A percentile compares a stretch with the other conserved stretches of the same genome.
Conservation (phyloP, 2,329 filamentous ascomycete genomes). For the Neopestalotiopsis clavispora region DNA sequence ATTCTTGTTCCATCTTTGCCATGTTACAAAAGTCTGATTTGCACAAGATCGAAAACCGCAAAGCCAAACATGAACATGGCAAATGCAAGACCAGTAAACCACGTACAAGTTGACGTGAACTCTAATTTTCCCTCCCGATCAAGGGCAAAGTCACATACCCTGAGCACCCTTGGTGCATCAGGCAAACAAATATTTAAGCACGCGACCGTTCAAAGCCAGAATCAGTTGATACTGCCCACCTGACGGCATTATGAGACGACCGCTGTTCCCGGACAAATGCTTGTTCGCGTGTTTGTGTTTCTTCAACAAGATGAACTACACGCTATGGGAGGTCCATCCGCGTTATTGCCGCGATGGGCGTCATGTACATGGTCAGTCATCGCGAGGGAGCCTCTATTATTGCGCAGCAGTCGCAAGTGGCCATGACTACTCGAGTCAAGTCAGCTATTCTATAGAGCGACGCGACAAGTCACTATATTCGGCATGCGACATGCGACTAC, state of each 20-base stretch:
- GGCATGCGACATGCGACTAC: no score
- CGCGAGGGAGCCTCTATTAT: background rate
- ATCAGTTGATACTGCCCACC: background rate
- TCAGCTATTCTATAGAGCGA: no score
- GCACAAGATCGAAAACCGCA: background rate
- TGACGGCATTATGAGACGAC: background rate
- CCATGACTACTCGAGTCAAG: no score
- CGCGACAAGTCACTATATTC: no score
- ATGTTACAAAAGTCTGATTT: no score
- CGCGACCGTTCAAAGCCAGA: background rate
- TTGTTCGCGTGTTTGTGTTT: background rate
- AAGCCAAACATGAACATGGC: background rate
- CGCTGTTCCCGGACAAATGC: background rate
- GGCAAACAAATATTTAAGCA: background rate
- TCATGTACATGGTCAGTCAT: background rate
- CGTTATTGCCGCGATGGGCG: background rate
- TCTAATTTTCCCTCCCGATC: background rate
- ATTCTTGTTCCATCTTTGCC: no score
- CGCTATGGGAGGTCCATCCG: background rate
- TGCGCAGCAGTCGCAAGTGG: no score
- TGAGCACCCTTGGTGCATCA: background rate
- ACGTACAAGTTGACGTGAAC: background rate
- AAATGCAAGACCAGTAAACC: slow-evolving; percentile 1
- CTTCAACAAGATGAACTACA: background rate
- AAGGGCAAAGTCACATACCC: background rate